Evolutionary conservation across 2,329 filamentous ascomycete genomes (phyloP), one percentile per base, ranked within the genome.

Genomic region (Ascosphaera acerosa): DNA sequence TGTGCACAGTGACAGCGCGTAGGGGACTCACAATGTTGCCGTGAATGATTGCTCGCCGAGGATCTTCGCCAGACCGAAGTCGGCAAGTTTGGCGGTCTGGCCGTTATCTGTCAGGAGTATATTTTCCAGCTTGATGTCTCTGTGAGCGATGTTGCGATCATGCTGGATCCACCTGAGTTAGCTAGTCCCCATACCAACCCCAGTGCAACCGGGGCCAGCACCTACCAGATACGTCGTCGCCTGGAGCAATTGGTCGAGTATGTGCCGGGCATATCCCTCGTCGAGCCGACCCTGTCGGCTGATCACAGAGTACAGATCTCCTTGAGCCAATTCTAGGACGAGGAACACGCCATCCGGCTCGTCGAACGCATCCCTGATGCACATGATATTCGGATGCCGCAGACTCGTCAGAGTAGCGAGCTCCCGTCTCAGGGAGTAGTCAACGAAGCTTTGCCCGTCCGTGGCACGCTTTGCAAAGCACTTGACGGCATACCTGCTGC

Each of bases 31-130:
- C 38, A 97, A 58, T 1, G 87, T 94, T 0, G 82, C 92, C 1
- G 87, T 94, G 48, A 97, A 97, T 0, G 84, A 92, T 47, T 92
- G 81, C 49, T 97, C 87, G 38, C 89, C 89, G 40, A 97, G 91
- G 40, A 97, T 94, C 55, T 97, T 97, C 26, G 87, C 84, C 22
- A 97, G 63, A 29, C 87, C 87, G 52, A 97, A 97, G 51, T 97
- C 87, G 14, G 82, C 87, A 37, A 97, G 57, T 54, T 97, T 97
- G 38, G 91, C 73, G 35, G 72, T 71, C 17, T 92, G 56, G 19
- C 87, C 64, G 44, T 78, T 80, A 52, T 92, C 80, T 4, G 75
- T 70, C 20, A 97, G 58, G 6, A 97, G 57, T 19, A 97, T 94
- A 44, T 94, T 94, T 48, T 94, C 84, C 0, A 82, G 84, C 52